Conservation (phyloP, 1,139 yeast genomes). For the Saccharomyces pastorianus region DNA sequence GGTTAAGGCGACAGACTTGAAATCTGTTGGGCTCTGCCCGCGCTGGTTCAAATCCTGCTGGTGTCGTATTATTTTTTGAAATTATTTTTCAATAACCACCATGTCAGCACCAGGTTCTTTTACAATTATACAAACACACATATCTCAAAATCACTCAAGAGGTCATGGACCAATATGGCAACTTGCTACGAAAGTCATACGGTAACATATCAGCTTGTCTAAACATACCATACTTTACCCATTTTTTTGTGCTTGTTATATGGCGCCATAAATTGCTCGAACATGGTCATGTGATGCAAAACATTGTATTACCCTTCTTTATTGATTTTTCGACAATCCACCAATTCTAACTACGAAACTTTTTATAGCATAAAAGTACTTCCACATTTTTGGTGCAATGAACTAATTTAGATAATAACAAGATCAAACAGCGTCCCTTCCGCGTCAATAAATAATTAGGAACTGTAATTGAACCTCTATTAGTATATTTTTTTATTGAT, state of each 20-base stretch:
- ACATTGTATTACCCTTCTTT: background rate
- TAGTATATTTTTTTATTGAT: background rate
- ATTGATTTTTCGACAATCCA: background rate
- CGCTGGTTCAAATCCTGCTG: constrained; percentile 32
- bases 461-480: background rate
- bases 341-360: background rate
- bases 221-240: background rate
- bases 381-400: background rate
- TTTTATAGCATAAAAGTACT: background rate
- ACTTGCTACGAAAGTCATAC: constrained; percentile 2
- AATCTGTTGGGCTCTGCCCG: constrained; percentile 33
- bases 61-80: constrained; percentile 23
- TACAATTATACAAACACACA: too few species aligned
- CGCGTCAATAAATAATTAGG: background rate
- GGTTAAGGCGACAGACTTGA: constrained; percentile 33
- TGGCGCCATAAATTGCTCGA: background rate
- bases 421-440: background rate
- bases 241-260: background rate
- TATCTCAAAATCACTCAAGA: too few species aligned
- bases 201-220: background rate
- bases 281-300: background rate
- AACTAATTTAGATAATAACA: background rate
- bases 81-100: background rate
- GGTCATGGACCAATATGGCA: too few species aligned
- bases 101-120: too few species aligned